Evolutionary conservation across 768 basidiomycete species (phyloP).

Genomic region (Calocybe cyanea): DNA sequence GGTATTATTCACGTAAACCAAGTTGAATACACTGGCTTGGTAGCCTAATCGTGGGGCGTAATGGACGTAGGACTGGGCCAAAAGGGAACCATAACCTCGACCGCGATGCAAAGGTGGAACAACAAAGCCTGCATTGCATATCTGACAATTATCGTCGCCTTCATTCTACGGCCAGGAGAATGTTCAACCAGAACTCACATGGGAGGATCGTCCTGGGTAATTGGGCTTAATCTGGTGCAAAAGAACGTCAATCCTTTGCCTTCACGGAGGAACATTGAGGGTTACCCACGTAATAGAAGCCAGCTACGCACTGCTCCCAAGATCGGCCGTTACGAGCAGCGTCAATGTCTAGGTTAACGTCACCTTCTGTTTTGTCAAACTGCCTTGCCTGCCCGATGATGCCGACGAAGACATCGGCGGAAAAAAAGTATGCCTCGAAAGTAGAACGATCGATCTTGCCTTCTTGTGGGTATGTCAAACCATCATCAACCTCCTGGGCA

Average conservation of each 20-base stretch:
- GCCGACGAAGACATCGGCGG: conserved; percentile 71
- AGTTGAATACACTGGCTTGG: conserved; percentile 81
- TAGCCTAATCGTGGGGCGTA: conserved; percentile 80
- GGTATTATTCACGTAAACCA: conserved; percentile 82
- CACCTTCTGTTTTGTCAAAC: conserved; percentile 20
- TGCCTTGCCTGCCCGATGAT: conserved; percentile 31
- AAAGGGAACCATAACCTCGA: conserved; percentile 60
- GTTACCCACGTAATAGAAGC: conserved; percentile 69
- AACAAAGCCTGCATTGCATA: conserved; percentile 89
- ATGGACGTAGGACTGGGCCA: conserved; percentile 76
- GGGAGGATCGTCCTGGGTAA: conserved; percentile 86
- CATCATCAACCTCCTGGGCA: conserved; percentile 69
- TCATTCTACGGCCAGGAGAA: neutral
- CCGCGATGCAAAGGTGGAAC: conserved; percentile 63
- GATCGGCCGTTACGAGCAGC: conserved; percentile 41
- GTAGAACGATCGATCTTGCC: conserved; percentile 43
- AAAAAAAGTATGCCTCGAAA: conserved; percentile 77
- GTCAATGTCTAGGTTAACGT: conserved; percentile 32
- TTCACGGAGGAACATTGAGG: conserved; percentile 3
- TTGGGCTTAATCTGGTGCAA: conserved; percentile 68
- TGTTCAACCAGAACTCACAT: conserved; percentile 50
- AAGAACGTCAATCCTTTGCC: neutral
- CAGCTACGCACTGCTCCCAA: conserved; percentile 72
- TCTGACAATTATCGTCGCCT: conserved; percentile 35
- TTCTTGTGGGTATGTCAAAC: conserved; percentile 86